A percentile compares a stretch with the other conserved stretches of the same genome.
These are phyloP conservation scores for Voacanga thouarsii DNA, from an alignment of 257 asterid genomes.

Conservation along the genomic window DNA sequence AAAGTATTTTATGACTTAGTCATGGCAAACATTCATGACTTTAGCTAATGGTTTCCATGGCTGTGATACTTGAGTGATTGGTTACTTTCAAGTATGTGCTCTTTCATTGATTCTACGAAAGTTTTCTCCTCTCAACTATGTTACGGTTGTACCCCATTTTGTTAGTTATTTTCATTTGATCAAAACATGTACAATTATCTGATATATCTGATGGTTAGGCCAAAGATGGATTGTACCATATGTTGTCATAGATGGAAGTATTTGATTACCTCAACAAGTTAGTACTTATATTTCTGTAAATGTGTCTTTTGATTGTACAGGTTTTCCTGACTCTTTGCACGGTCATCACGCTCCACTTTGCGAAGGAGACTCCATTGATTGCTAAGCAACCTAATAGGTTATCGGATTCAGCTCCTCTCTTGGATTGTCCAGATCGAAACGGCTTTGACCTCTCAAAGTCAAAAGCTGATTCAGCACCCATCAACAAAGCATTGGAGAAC, in stretches of 20 bases:
- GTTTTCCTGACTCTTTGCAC: slow-evolving; percentile 76
- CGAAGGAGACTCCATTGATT: slow-evolving; percentile 75
- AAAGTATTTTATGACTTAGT: too few species aligned
- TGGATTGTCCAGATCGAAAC: slow-evolving; percentile 47
- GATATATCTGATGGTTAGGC: neutral
- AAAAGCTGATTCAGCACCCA: slow-evolving; percentile 28
- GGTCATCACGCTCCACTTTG: slow-evolving; percentile 83
- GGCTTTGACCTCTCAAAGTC: slow-evolving; percentile 48
- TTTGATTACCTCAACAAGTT: slow-evolving; percentile 2
- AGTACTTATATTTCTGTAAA: slow-evolving; percentile 13
- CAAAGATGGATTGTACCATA: neutral
- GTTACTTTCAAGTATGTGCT: neutral
- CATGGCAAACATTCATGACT: neutral
- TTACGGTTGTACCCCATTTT: neutral
- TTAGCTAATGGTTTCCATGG: neutral
- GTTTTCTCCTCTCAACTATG: neutral
- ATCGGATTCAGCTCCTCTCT: slow-evolving; percentile 91
- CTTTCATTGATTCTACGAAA: neutral
- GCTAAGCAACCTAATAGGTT: slow-evolving; percentile 43
- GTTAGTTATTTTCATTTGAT: neutral
- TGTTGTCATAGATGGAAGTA: slow-evolving; percentile 1
- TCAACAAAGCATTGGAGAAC: slow-evolving; percentile 25
- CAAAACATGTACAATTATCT: neutral
- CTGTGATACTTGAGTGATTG: neutral
- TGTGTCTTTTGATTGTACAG: slow-evolving; percentile 35